Conservation (phyloP, 805 yeast genomes). For the Yamadazyma takamatsuzukensis region DNA sequence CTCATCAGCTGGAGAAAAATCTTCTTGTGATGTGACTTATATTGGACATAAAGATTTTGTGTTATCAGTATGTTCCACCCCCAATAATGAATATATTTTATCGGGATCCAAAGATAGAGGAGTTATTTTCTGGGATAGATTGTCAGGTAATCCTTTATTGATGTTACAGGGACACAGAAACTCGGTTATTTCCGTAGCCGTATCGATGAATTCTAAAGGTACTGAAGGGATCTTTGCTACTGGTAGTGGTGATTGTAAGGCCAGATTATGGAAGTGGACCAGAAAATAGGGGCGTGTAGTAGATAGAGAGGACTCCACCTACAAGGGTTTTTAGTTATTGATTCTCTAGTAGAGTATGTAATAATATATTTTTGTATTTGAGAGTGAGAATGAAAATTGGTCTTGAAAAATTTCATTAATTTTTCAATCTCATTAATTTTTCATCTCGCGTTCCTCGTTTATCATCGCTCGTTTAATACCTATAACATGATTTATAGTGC, state of each 20-base stretch:
- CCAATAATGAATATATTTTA: constrained; percentile 84
- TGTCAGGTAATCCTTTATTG: constrained; percentile 84
- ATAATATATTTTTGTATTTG: no score
- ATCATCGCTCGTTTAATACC: constrained; percentile 4
- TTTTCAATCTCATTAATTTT: no score
- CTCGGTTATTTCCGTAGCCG: constrained; percentile 92
- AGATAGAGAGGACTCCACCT: no score
- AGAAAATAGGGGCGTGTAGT: no score
- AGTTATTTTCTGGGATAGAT: constrained; percentile 94
- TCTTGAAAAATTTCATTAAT: no score
- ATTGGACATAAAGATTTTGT: constrained; percentile 97
- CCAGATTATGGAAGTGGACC: constrained; percentile 92
- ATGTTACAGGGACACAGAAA: constrained; percentile 97
- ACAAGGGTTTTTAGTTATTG: no score
- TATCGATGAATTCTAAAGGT: constrained; percentile 72
- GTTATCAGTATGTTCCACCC: constrained; percentile 88
- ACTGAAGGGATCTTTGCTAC: constrained; percentile 89
- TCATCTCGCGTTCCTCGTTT: not conserved
- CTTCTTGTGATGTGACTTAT: constrained; percentile 85
- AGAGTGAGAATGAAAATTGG: no score
- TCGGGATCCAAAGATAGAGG: constrained; percentile 97
- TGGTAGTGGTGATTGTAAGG: constrained; percentile 96
- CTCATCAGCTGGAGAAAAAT: constrained; percentile 25
- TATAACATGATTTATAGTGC: constrained; percentile 59
- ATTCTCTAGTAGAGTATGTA: no score